Conservation (phyloP, 257 asterid genomes). For the Verbena officinalis region DNA sequence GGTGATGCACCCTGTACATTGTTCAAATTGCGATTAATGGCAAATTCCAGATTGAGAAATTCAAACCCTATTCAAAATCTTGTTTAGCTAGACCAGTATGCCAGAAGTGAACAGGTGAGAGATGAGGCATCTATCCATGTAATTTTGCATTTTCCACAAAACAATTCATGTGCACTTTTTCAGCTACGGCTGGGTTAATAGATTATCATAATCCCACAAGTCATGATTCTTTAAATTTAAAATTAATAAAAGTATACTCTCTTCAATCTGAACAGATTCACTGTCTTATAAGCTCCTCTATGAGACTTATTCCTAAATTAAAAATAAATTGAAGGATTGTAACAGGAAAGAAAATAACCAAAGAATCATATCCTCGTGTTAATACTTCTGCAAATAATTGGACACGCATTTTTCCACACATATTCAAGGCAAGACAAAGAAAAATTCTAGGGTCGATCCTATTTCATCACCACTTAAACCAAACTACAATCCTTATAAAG, state of each 20-base stretch:
- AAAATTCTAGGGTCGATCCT: neutral
- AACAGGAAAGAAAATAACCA: no score
- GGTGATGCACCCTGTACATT: conserved; percentile 60
- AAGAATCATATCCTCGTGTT: neutral
- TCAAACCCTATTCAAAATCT: no score
- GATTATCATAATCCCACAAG: neutral
- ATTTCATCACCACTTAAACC: neutral
- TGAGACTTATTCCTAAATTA: no score
- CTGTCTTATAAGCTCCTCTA: no score
- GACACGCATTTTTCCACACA: neutral
- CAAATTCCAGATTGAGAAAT: neutral
- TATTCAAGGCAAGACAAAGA: neutral
- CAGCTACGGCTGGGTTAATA: conserved; percentile 1
- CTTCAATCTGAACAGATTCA: neutral
- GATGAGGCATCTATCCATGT: neutral
- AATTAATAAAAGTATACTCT: neutral
- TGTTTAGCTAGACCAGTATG: neutral
- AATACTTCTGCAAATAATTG: neutral
- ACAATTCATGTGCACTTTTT: neutral
- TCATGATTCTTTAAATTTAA: neutral
- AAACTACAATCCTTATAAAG: neutral
- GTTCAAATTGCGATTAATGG: neutral
- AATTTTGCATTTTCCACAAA: conserved; percentile 4
- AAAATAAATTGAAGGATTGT: no score
- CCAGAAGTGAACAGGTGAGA: neutral